These are phyloP conservation scores for Astrothelium macrocarpum DNA, from an alignment of 495 filamentous ascomycete genomes.

Conservation along the genomic window DNA sequence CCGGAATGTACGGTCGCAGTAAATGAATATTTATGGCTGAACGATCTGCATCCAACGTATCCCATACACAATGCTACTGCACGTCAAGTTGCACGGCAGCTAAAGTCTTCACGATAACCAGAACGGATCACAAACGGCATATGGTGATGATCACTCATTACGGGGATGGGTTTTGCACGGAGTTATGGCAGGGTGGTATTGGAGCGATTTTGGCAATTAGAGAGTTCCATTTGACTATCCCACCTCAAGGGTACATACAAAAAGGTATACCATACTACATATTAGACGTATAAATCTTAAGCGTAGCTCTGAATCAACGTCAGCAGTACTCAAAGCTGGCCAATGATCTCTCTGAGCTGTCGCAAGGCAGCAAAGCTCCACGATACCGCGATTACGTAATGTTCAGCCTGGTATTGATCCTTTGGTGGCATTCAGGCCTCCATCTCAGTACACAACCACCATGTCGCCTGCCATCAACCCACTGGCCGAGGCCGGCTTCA, in stretches of 20 bases:
- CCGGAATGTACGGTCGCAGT: conserved; percentile 42
- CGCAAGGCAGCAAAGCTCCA: too few species aligned
- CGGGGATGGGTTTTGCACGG: too few species aligned
- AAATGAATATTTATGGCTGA: conserved; percentile 56
- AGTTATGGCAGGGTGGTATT: too few species aligned
- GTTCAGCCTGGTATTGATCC: neutral
- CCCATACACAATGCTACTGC: conserved; percentile 50
- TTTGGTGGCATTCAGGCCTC: neutral
- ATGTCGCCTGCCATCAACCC: neutral
- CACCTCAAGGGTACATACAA: neutral
- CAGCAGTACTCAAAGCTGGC: too few species aligned
- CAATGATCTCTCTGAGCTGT: too few species aligned
- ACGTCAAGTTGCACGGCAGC: conserved; percentile 7
- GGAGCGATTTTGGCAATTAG: neutral
- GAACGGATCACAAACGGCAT: too few species aligned
- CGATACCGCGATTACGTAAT: neutral
- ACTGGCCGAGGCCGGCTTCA: neutral
- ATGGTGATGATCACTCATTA: too few species aligned
- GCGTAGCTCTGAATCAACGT: too few species aligned
- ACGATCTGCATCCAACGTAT: conserved; percentile 51
- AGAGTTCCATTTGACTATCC: too few species aligned
- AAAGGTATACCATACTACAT: neutral
- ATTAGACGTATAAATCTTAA: neutral
- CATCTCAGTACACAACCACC: neutral
- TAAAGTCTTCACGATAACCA: neutral